Evolutionary conservation across 2,329 filamentous ascomycete species (phyloP).

Genomic region (Laburnicola sp.): DNA sequence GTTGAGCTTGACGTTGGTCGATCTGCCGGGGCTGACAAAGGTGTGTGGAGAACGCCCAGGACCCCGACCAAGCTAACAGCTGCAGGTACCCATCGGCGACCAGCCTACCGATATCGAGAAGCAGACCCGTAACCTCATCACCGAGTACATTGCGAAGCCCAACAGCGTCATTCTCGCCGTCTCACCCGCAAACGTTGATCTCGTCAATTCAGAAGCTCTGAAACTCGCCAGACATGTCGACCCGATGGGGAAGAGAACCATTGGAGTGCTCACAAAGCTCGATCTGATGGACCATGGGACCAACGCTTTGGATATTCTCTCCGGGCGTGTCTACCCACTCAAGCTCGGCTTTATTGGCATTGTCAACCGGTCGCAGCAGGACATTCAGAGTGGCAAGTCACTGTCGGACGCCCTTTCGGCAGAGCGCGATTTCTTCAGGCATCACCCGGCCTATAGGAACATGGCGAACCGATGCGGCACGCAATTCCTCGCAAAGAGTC

Average conservation of each 20-base stretch:
- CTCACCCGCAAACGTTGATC: conserved; percentile 94
- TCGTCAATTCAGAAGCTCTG: conserved; percentile 96
- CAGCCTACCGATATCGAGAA: conserved; percentile 98
- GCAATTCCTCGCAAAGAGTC: conserved; percentile 87
- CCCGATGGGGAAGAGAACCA: conserved; percentile 88
- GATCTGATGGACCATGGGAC: conserved; percentile 99
- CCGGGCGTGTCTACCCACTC: conserved; percentile 91
- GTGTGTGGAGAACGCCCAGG: conserved; percentile 49
- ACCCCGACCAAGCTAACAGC: conserved; percentile 29
- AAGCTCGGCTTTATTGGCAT: conserved; percentile 98
- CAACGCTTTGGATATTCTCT: conserved; percentile 96
- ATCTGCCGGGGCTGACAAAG: conserved; percentile 94
- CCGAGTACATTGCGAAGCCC: conserved; percentile 97
- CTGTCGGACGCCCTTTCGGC: conserved; percentile 87
- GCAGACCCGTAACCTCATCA: conserved; percentile 93
- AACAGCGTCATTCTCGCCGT: conserved; percentile 98
- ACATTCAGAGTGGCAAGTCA: conserved; percentile 95
- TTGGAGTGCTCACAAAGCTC: conserved; percentile 94
- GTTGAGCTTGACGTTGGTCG: conserved; percentile 92
- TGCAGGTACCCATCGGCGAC: conserved; percentile 89
- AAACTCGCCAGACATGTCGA: conserved; percentile 98
- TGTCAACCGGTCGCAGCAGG: conserved; percentile 96
- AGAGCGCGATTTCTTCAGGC: conserved; percentile 93
- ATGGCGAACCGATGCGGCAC: conserved; percentile 93
- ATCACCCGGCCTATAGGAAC: conserved; percentile 95